Percentiles rank a stretch among this genome's conserved stretches.
These are phyloP conservation scores for Massarina eburnea DNA, from an alignment of 2,329 filamentous ascomycete species.

Conservation along the genomic window DNA sequence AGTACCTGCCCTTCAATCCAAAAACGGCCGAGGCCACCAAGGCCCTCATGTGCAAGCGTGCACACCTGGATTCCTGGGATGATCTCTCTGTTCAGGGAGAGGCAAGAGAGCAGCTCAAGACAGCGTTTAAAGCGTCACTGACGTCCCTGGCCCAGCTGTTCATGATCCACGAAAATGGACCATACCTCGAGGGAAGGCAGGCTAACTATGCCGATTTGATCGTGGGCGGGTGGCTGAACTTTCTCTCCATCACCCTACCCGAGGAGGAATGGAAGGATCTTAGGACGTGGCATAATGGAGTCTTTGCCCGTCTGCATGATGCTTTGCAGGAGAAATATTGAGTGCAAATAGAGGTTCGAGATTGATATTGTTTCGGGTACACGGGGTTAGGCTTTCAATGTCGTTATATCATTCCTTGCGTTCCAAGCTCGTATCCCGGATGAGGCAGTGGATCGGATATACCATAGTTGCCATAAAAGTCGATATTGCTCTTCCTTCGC, in stretches of 20 bases:
- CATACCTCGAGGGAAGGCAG: constrained; percentile 51
- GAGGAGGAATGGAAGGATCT: constrained; percentile 52
- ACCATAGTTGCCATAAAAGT: constrained; percentile 40
- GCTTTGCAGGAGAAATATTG: constrained; percentile 35
- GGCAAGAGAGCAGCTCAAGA: constrained; percentile 42
- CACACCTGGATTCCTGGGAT: constrained; percentile 49
- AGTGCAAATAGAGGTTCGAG: too few relatives aligned
- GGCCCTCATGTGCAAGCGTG: constrained; percentile 54
- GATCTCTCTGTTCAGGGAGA: constrained; percentile 43
- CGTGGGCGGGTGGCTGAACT: constrained; percentile 59
- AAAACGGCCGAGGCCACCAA: constrained; percentile 48
- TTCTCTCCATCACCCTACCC: constrained; percentile 47
- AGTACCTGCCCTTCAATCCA: constrained; percentile 55
- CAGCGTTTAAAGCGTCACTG: constrained; percentile 47
- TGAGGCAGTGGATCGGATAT: constrained; percentile 38
- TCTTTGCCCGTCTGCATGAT: constrained; percentile 55
- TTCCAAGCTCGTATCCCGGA: constrained; percentile 30
- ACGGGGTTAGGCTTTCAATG: too few relatives aligned
- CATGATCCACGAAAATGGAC: constrained; percentile 43
- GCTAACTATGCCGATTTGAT: constrained; percentile 60
- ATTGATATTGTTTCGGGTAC: too few relatives aligned
- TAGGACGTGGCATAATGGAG: constrained; percentile 52
- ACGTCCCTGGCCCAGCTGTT: constrained; percentile 49
- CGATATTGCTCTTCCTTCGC: constrained; percentile 32
- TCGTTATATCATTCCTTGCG: constrained; percentile 39